Evolutionary conservation across 116 monocot genomes (phyloP).

Genomic region (Iris pallida): DNA sequence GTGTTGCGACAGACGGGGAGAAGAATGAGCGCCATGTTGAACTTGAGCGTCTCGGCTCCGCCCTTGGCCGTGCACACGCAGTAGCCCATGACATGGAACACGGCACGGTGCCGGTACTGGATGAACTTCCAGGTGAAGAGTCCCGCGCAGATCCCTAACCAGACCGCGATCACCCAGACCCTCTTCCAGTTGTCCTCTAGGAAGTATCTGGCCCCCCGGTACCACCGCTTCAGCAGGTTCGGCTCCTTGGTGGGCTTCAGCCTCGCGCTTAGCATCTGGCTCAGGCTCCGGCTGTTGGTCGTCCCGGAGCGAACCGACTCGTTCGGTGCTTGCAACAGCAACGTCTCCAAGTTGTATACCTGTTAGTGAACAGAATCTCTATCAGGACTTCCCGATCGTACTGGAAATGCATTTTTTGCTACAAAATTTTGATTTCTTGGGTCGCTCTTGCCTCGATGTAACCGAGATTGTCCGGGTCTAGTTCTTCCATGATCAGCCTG

Average conservation of each 20-base stretch:
- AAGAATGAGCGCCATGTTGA: slow-evolving; percentile 93
- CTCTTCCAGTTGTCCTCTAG: slow-evolving; percentile 85
- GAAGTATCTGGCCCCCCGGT: slow-evolving; percentile 43
- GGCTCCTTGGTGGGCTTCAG: slow-evolving; percentile 61
- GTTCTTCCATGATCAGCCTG: slow-evolving; percentile 89
- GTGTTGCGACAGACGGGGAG: slow-evolving; percentile 91
- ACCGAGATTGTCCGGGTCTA: slow-evolving; percentile 74
- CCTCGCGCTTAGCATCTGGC: slow-evolving; percentile 84
- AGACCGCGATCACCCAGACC: slow-evolving; percentile 60
- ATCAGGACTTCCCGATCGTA: neutral
- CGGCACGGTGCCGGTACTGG: slow-evolving; percentile 65
- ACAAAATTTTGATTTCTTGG: neutral
- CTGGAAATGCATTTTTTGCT: no score
- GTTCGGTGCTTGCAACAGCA: slow-evolving; percentile 69
- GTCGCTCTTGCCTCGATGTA: slow-evolving; percentile 57
- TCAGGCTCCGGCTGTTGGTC: slow-evolving; percentile 69
- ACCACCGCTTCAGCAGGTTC: slow-evolving; percentile 60
- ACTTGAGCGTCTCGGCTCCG: slow-evolving; percentile 80
- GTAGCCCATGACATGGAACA: slow-evolving; percentile 79
- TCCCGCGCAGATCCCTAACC: slow-evolving; percentile 52
- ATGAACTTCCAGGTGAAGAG: slow-evolving; percentile 83
- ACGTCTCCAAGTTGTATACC: slow-evolving; percentile 80
- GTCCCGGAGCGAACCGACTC: slow-evolving; percentile 33
- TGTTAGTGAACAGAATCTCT: slow-evolving; percentile 4
- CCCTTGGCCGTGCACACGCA: slow-evolving; percentile 90